phyloP scores from a whole-genome alignment of 257 asterid species.

The Anisodus tanguticus region DNA sequence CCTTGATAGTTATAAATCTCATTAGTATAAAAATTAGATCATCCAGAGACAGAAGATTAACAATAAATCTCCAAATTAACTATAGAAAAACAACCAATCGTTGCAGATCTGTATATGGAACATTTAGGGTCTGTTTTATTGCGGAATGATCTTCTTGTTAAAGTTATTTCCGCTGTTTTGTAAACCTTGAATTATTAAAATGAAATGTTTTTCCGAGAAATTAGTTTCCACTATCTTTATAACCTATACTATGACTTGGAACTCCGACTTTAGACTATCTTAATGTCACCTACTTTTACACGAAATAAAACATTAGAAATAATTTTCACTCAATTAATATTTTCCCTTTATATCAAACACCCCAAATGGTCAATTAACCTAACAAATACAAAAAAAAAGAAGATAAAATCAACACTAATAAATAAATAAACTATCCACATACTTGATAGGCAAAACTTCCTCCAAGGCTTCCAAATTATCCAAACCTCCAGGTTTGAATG shows the following conservation, averaged over 20 bases:
- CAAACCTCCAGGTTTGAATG: conserved; percentile 39
- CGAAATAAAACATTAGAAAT: neutral
- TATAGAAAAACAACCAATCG: neutral
- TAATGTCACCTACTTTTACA: neutral
- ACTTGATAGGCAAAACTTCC: conserved; percentile 53
- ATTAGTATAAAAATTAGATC: neutral
- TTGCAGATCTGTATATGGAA: neutral
- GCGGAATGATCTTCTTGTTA: neutral
- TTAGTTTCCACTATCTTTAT: neutral
- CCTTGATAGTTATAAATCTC: neutral
- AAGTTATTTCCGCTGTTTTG: neutral
- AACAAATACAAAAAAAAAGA: neutral
- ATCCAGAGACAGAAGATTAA: neutral
- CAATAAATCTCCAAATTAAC: neutral
- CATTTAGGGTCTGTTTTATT: neutral
- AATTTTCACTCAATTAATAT: neutral
- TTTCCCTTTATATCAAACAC: neutral
- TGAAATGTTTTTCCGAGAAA: neutral
- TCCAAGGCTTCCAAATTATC: conserved; percentile 49
- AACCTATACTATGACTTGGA: no score
- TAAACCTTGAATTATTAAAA: neutral
- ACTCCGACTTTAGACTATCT: neutral
- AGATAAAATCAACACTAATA: neutral
- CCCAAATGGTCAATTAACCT: neutral
- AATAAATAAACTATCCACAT: conserved; percentile 28